Evolutionary conservation across 2,329 filamentous ascomycete species (phyloP).

Genomic region (Hymenoscyphus fraxineus): DNA sequence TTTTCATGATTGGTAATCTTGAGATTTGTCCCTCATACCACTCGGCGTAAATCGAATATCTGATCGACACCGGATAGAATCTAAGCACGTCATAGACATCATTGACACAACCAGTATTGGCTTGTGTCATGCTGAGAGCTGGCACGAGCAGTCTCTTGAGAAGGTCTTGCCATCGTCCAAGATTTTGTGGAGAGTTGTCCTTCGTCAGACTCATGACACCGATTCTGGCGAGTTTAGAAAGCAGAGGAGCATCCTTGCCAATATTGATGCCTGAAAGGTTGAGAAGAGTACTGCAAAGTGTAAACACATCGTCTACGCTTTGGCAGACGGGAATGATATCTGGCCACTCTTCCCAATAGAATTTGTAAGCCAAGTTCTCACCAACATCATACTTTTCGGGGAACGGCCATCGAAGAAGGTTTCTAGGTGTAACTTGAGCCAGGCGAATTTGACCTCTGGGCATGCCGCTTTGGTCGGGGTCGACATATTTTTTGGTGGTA

Average conservation of each 20-base stretch:
- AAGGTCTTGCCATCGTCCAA: conserved; percentile 77
- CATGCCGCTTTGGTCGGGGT: conserved; percentile 62
- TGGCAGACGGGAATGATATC: conserved; percentile 93
- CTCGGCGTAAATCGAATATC: conserved; percentile 88
- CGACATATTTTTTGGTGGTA: conserved; percentile 45
- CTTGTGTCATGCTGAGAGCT: conserved; percentile 77
- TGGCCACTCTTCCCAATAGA: conserved; percentile 97
- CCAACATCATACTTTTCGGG: conserved; percentile 73
- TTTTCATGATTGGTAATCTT: conserved; percentile 70
- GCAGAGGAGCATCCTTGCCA: conserved; percentile 72
- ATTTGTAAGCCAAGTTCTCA: conserved; percentile 75
- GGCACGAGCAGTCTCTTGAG: conserved; percentile 82
- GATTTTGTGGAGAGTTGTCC: conserved; percentile 68
- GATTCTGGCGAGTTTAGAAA: conserved; percentile 82
- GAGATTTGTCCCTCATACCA: conserved; percentile 83
- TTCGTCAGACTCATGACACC: conserved; percentile 69
- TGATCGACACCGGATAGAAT: conserved; percentile 68
- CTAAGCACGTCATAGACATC: conserved; percentile 82
- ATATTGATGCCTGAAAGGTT: conserved; percentile 87
- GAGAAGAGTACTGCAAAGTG: conserved; percentile 76
- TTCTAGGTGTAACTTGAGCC: conserved; percentile 55
- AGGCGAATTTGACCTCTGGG: conserved; percentile 67
- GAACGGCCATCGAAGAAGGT: conserved; percentile 76
- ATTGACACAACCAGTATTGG: conserved; percentile 79
- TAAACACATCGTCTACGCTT: conserved; percentile 84